Conservation (phyloP, 345 rosid genomes). For the Conringia planisiliqua region DNA sequence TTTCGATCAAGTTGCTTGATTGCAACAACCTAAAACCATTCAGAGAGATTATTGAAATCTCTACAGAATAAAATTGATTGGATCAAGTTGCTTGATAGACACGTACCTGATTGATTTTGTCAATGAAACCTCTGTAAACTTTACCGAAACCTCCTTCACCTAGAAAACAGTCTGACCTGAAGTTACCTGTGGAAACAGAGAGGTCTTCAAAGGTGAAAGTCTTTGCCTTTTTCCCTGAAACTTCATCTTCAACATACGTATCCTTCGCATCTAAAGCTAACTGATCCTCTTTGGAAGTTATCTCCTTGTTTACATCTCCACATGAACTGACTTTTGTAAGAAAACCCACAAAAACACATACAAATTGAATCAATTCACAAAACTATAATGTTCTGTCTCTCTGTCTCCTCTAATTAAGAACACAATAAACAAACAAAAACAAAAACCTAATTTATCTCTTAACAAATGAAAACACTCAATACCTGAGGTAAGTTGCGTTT, state of each 20-base stretch:
- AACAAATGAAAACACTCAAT: background rate
- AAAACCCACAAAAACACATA: background rate
- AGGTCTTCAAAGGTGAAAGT: conserved; percentile 58
- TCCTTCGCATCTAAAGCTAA: conserved; percentile 40
- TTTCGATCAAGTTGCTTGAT: conserved; percentile 80
- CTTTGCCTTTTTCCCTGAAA: conserved; percentile 42
- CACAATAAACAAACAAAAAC: no score
- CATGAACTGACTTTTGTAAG: conserved; percentile 30
- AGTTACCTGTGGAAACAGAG: conserved; percentile 44
- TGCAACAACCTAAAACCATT: conserved; percentile 53
- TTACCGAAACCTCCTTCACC: conserved; percentile 93
- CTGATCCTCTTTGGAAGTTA: conserved; percentile 36
- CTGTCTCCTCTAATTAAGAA: background rate
- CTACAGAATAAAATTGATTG: no score
- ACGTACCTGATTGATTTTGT: conserved; percentile 51
- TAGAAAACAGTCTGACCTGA: conserved; percentile 52
- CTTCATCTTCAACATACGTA: conserved; percentile 40
- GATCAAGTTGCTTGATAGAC: conserved; percentile 87
- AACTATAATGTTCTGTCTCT: no score
- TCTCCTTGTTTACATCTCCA: conserved; percentile 35
- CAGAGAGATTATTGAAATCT: no score
- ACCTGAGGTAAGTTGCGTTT: conserved; percentile 20
- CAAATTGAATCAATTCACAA: background rate
- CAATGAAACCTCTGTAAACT: conserved; percentile 65
- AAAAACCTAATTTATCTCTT: background rate